Conservation (phyloP, 352 stramenopile species). For the Globisporangium okanoganense region DNA sequence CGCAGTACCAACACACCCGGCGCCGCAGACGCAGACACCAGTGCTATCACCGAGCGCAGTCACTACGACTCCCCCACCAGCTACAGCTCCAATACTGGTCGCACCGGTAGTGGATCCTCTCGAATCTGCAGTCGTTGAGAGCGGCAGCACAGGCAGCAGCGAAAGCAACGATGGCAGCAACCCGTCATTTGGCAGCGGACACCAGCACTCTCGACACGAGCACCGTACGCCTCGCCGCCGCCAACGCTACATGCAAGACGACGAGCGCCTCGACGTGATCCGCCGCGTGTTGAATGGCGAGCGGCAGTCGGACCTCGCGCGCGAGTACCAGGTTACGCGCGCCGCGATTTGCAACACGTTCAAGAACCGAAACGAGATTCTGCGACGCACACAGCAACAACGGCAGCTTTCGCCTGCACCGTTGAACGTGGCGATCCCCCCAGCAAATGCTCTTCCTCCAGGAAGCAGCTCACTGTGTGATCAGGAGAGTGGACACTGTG, state of each 20-base stretch:
- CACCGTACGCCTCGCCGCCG: neutral
- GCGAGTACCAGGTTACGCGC: slow-evolving; percentile 63
- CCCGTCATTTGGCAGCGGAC: neutral
- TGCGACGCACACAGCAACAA: slow-evolving; percentile 24
- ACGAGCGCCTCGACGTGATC: slow-evolving; percentile 11
- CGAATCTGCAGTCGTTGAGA: neutral
- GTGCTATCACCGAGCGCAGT: neutral
- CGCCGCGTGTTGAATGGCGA: slow-evolving; percentile 42
- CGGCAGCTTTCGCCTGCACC: neutral
- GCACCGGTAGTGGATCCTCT: neutral
- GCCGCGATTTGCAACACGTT: slow-evolving; percentile 61
- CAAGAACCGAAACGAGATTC: slow-evolving; percentile 48
- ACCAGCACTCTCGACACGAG: neutral
- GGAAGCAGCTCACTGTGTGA: neutral
- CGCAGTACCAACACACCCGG: neutral
- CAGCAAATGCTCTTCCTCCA: neutral
- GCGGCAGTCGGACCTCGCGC: slow-evolving; percentile 57
- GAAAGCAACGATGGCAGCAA: neutral
- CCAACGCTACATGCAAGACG: slow-evolving; percentile 11
- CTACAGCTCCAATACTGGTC: neutral
- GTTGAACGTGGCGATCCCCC: neutral
- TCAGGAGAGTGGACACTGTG: neutral
- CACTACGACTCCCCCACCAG: neutral
- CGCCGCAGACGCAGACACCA: neutral
- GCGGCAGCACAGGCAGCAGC: neutral